Base-by-base conservation (phyloP, 192 early-diverging fungal genomes). In the Backusella luteola region DNA sequence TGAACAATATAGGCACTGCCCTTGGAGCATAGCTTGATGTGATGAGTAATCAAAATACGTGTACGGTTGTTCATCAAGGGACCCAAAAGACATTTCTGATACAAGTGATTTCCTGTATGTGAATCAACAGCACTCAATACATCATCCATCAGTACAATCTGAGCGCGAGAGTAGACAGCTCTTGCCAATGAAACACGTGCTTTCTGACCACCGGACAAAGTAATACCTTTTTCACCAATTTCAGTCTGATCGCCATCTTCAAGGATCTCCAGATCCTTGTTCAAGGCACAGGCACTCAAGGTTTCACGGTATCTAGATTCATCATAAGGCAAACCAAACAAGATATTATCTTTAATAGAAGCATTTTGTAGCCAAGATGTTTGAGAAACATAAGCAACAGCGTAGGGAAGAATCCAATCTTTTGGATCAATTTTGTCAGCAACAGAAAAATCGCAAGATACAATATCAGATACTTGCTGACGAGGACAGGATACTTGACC, bases 51-150 rank as follows among this genome's bases (percentile, higher is more conserved):
- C 15, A 98, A 85, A 12, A 98, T 79, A 19, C 91, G 80, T 6
- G 97, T 97, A 9, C 94, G 87, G 41, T 88, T 89, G 3, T 76
- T 80, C 88, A 98, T 87, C 29, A 95, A 80, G 6, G 75, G 71
- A 34, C 75, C 75, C 41, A 73, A 78, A 93, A 98, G 74, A 73
- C 94, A 94, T 53, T 90, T 80, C 11, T 87, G 81, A 38, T 95
- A 87, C n/a, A 98, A 86, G 73, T 93, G 92, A 29, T 90, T 87
- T n/a, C 91, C 95, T 19, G 96, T 97, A 41, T 95, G 94, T 7
- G 94, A 91, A 79, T 99, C 98, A 0, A 99, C 96, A 6, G 97
- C 96, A 1, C 93, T 94, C 41, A 98, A 86, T 52, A 90, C 93
- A 82, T 97, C 96, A 82, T 98, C 97, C 73, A 96, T 87, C 2